These are phyloP conservation scores for Castanea mollissima DNA, from an alignment of 306 rosid genomes.

Conservation along the genomic window DNA sequence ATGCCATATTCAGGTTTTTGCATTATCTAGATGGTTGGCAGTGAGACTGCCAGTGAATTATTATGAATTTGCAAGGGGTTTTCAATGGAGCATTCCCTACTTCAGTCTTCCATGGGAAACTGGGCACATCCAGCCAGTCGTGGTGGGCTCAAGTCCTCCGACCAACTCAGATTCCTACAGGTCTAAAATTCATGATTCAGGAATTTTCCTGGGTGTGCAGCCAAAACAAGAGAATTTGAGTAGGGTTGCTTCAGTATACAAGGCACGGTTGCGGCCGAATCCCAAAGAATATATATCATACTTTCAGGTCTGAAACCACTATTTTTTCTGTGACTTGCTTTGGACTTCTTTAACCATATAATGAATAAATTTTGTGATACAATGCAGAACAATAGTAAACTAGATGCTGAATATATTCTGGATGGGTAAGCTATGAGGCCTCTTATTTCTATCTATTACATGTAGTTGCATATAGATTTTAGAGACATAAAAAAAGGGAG, in stretches of 20 bases:
- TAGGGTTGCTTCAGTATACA: conserved; percentile 45
- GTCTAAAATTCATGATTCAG: conserved; percentile 33
- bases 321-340: background rate
- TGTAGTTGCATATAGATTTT: conserved; percentile 1
- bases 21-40: conserved; percentile 75
- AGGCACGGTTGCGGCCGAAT: conserved; percentile 56
- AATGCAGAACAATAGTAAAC: conserved; percentile 52
- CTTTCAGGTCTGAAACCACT: conserved; percentile 58
- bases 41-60: conserved; percentile 71
- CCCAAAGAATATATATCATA: conserved; percentile 65
- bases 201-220: conserved; percentile 29
- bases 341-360: background rate
- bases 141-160: conserved; percentile 47
- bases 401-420: conserved; percentile 66
- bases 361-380: background rate
- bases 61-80: conserved; percentile 62
- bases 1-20: conserved; percentile 81
- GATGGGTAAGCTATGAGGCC: conserved; percentile 54
- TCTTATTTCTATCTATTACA: background rate
- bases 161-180: conserved; percentile 34
- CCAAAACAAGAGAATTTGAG: conserved; percentile 33
- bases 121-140: conserved; percentile 29
- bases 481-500: conserved; percentile 6
- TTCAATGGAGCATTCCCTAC: conserved; percentile 83
- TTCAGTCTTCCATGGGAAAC: conserved; percentile 76